phyloP scores from a whole-genome alignment of 2,329 filamentous ascomycete species.

The Bipolaris sorokiniana region DNA sequence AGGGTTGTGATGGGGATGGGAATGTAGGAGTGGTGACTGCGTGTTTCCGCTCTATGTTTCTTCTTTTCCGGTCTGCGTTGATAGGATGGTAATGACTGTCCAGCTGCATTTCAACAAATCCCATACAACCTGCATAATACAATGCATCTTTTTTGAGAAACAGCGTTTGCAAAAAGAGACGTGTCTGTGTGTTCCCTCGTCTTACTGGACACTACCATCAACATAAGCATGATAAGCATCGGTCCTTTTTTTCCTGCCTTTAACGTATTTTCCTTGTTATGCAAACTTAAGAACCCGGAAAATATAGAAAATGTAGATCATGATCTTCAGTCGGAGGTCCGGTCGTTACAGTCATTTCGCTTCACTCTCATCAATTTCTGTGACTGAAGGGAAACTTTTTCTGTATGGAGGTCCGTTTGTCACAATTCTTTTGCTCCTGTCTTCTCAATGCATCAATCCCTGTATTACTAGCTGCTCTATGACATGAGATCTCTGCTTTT shows the following conservation, averaged over 20 bases:
- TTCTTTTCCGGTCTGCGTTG: background rate
- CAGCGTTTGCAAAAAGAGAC: no score
- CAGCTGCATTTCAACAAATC: no score
- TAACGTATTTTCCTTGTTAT: background rate
- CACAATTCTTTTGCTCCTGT: background rate
- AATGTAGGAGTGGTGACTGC: no score
- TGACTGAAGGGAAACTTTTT: background rate
- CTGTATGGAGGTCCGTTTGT: background rate
- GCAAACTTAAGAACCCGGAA: no score
- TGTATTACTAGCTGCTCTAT: background rate
- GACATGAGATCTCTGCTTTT: background rate
- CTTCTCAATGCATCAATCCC: background rate
- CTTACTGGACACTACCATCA: no score
- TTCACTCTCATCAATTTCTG: background rate
- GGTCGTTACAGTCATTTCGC: background rate
- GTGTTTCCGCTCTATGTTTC: background rate
- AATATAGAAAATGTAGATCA: background rate
- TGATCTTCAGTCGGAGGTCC: background rate
- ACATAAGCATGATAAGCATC: no score
- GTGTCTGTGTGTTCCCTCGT: no score
- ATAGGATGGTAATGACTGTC: no score
- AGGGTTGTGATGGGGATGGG: background rate
- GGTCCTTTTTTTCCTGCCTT: no score
- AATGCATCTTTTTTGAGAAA: no score
- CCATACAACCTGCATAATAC: no score